Conservation (phyloP, 139 green algal species). For the Monoraphidium neglectum region DNA sequence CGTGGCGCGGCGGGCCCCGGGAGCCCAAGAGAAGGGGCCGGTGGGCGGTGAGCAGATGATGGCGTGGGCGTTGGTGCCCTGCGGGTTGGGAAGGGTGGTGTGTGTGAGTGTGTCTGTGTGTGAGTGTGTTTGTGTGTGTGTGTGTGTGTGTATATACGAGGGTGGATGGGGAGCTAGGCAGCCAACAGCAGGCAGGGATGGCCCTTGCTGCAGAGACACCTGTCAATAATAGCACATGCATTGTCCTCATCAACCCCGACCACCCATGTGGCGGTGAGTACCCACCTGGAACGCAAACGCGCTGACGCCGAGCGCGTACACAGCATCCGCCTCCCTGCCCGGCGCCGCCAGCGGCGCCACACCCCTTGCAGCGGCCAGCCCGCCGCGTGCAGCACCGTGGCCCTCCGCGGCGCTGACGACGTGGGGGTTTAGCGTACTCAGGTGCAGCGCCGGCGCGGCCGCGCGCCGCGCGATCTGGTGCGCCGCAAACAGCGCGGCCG, state of each 20-base stretch:
- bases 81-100: too few relatives aligned
- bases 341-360: background rate
- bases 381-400: background rate
- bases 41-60: too few relatives aligned
- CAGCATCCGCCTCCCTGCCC: background rate
- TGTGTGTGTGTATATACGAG: too few relatives aligned
- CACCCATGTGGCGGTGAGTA: too few relatives aligned
- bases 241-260: too few relatives aligned
- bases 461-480: background rate
- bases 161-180: too few relatives aligned
- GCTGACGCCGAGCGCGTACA: slow-evolving; percentile 51
- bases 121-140: too few relatives aligned
- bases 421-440: slow-evolving; percentile 64
- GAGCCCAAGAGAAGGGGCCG: background rate
- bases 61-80: slow-evolving; percentile 72
- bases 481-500: slow-evolving; percentile 45
- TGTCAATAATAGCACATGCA: too few relatives aligned
- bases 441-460: slow-evolving; percentile 51
- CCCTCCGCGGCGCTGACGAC: slow-evolving; percentile 5
- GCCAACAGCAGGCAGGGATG: too few relatives aligned
- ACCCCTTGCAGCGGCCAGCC: too few relatives aligned
- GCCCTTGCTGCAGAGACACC: too few relatives aligned
- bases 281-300: slow-evolving; percentile 76
- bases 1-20: background rate
- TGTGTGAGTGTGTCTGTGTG: too few relatives aligned